These are phyloP conservation scores for Termitomyces sp. DNA, from an alignment of 768 basidiomycete genomes.

Conservation along the genomic window DNA sequence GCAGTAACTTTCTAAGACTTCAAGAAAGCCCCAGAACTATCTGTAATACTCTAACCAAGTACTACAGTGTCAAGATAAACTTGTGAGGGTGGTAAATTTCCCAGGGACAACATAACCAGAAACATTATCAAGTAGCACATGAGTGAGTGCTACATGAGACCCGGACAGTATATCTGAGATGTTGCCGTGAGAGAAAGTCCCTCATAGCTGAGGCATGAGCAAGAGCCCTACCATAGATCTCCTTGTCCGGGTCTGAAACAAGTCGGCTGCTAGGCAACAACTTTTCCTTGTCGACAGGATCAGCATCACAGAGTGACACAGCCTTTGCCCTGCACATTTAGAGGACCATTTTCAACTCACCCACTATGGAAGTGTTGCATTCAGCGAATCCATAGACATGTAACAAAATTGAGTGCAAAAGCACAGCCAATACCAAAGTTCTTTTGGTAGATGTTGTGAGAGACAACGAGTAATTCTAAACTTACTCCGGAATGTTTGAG, in stretches of 20 bases:
- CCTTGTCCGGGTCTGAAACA: constrained; percentile 13
- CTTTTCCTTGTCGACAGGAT: constrained; percentile 33
- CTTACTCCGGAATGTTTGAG: too few species aligned
- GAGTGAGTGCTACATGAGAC: constrained; percentile 39
- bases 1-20: too few species aligned
- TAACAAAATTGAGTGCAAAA: constrained; percentile 58
- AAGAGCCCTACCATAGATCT: constrained; percentile 23
- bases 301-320: constrained; percentile 21
- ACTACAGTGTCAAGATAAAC: neutral
- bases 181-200: constrained; percentile 77
- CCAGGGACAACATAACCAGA: constrained; percentile 81
- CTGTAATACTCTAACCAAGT: too few species aligned
- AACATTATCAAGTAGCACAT: constrained; percentile 60
- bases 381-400: constrained; percentile 56
- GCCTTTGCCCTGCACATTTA: constrained; percentile 57
- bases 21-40: too few species aligned
- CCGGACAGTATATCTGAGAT: constrained; percentile 61
- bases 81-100: constrained; percentile 63
- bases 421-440: constrained; percentile 66
- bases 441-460: constrained; percentile 21
- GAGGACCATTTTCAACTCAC: constrained; percentile 38
- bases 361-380: constrained; percentile 33
- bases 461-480: too few species aligned
- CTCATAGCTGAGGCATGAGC: constrained; percentile 37
- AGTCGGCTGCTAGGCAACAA: constrained; percentile 1